A percentile compares a stretch with the other conserved stretches of the same genome.
Evolutionary conservation across 2,329 filamentous ascomycete species (phyloP).

Genomic region (Coniochaeta sp.): DNA sequence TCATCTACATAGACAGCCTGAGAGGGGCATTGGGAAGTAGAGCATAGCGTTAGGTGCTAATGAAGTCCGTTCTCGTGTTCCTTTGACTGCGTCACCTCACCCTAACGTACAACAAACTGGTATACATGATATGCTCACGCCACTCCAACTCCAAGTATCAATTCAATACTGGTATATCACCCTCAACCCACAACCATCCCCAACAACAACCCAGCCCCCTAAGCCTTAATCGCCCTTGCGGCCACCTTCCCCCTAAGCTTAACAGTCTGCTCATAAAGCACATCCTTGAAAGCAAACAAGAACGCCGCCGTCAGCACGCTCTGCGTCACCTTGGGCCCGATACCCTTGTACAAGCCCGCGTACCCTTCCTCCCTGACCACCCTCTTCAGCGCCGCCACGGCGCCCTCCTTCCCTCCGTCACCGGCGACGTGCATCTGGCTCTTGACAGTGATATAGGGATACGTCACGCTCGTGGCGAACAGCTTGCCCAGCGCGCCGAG

Average conservation of each 20-base stretch:
- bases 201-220: slow-evolving; percentile 4
- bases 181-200: background rate
- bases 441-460: slow-evolving; percentile 98
- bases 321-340: slow-evolving; percentile 93
- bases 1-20: no score
- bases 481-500: slow-evolving; percentile 91
- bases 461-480: slow-evolving; percentile 87
- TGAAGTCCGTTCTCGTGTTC: no score
- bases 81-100: no score
- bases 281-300: slow-evolving; percentile 97
- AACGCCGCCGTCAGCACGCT: slow-evolving; percentile 95
- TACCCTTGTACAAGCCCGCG: slow-evolving; percentile 85
- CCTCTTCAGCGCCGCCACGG: slow-evolving; percentile 68
- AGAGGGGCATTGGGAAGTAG: no score
- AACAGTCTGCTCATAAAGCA: slow-evolving; percentile 78
- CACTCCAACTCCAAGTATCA: no score
- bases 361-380: slow-evolving; percentile 90
- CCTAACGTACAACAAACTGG: no score
- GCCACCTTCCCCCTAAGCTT: slow-evolving; percentile 47
- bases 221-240: slow-evolving; percentile 30
- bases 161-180: no score
- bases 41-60: no score
- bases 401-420: slow-evolving; percentile 73
- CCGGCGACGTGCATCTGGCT: slow-evolving; percentile 91
- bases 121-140: no score